Conservation (phyloP, 1,284 basidiomycete species). For the Exsudoporus floridanus region DNA sequence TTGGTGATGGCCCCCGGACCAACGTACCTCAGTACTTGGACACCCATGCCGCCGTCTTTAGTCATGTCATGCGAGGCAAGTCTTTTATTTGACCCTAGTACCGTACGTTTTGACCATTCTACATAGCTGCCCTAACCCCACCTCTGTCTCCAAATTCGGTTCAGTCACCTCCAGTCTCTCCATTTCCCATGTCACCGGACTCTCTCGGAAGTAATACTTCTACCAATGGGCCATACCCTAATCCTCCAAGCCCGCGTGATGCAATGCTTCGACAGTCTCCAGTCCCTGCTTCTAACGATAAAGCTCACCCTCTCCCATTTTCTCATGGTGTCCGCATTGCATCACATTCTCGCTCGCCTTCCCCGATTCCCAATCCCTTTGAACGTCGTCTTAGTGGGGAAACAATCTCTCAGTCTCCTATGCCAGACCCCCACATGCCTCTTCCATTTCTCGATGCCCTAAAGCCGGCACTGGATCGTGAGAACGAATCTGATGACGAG, state of each 20-base stretch:
- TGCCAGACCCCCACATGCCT: slow-evolving; percentile 23
- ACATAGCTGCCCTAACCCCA: slow-evolving; percentile 39
- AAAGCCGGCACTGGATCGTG: slow-evolving; percentile 30
- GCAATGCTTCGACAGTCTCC: slow-evolving; percentile 9
- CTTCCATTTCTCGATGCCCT: slow-evolving; percentile 46
- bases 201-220: slow-evolving; percentile 24
- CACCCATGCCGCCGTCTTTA: slow-evolving; percentile 41
- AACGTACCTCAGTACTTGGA: slow-evolving; percentile 55
- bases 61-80: slow-evolving; percentile 41
- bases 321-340: slow-evolving; percentile 29
- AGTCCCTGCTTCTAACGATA: slow-evolving; percentile 17
- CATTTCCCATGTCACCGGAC: slow-evolving; percentile 40
- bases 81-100: neutral
- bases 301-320: slow-evolving; percentile 13
- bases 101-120: slow-evolving; percentile 8
- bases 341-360: slow-evolving; percentile 39
- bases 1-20: slow-evolving; percentile 38
- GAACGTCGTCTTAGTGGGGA: slow-evolving; percentile 36
- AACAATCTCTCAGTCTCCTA: slow-evolving; percentile 32
- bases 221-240: slow-evolving; percentile 16
- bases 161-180: slow-evolving; percentile 47
- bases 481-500: slow-evolving; percentile 35
- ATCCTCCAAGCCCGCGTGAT: slow-evolving; percentile 27
- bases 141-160: slow-evolving; percentile 49
- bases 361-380: slow-evolving; percentile 37